Percentiles rank a stretch among this genome's conserved stretches.
Evolutionary conservation across 768 basidiomycete genomes (phyloP).

Genomic region (Kwoniella sp.): DNA sequence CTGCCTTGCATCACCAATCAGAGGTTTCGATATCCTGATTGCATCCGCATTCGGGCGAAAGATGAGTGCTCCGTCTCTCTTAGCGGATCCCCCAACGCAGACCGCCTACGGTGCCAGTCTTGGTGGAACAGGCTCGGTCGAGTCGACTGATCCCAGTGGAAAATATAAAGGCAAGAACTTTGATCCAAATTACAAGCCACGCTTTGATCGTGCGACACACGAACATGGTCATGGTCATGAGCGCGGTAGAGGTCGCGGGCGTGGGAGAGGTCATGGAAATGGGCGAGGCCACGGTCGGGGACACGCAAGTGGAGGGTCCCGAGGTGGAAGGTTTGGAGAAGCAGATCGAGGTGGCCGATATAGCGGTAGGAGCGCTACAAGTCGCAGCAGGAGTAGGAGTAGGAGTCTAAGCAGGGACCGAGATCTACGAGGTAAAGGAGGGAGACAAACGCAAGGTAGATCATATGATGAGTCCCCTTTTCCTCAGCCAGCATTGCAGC

Average conservation of each 20-base stretch:
- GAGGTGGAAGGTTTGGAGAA: too few relatives aligned
- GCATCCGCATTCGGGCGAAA: not conserved
- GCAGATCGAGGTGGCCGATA: not conserved
- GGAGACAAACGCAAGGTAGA: not conserved
- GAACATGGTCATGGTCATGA: not conserved
- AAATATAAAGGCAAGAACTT: slow-evolving; percentile 15
- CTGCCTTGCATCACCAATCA: too few relatives aligned
- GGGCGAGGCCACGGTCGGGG: not conserved
- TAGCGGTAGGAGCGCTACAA: too few relatives aligned
- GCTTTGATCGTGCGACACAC: not conserved
- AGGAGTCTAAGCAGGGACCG: not conserved
- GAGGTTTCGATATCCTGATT: too few relatives aligned
- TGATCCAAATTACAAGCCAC: slow-evolving; percentile 7
- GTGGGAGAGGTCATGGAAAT: not conserved
- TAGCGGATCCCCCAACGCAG: not conserved
- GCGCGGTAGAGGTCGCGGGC: not conserved
- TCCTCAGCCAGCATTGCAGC: not conserved
- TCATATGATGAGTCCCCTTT: not conserved
- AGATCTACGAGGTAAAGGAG: not conserved
- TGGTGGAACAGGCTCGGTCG: not conserved
- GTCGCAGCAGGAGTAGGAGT: not conserved
- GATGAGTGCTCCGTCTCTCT: not conserved
- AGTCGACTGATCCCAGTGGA: not conserved
- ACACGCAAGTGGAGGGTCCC: too few relatives aligned
- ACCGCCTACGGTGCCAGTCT: not conserved